A percentile compares a stretch with the other conserved stretches of the same genome.
Evolutionary conservation across 805 yeast species (phyloP).

Genomic region (Metschnikowia santaceciliae): DNA sequence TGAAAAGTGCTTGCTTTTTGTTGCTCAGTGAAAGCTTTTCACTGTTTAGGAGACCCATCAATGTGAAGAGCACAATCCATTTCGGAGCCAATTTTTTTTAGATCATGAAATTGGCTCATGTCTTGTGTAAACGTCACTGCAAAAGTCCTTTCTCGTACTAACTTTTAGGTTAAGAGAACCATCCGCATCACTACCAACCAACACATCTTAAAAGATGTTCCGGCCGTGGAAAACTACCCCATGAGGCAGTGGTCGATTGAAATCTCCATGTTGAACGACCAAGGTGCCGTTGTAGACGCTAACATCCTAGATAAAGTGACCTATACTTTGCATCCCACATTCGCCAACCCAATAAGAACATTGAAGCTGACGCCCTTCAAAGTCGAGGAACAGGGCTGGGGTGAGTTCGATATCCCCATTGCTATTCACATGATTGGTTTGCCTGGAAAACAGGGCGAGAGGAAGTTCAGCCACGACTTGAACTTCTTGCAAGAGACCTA

Average conservation of each 20-base stretch:
- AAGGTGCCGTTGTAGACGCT: slow-evolving; percentile 83
- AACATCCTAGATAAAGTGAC: slow-evolving; percentile 87
- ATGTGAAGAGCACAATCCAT: too few relatives aligned
- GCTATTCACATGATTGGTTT: slow-evolving; percentile 59
- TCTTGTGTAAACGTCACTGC: background rate
- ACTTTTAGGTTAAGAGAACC: slow-evolving; percentile 66
- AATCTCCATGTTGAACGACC: slow-evolving; percentile 67
- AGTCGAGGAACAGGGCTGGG: slow-evolving; percentile 96
- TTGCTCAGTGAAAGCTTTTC: background rate
- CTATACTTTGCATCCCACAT: slow-evolving; percentile 92
- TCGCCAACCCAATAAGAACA: slow-evolving; percentile 80
- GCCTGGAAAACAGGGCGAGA: slow-evolving; percentile 81
- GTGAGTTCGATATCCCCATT: slow-evolving; percentile 89
- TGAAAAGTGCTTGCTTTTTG: background rate
- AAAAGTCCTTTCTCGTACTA: slow-evolving; percentile 6
- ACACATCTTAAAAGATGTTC: slow-evolving; percentile 72
- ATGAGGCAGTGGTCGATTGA: slow-evolving; percentile 91
- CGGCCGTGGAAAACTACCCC: slow-evolving; percentile 88
- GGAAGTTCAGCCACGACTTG: slow-evolving; percentile 82
- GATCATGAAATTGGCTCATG: background rate
- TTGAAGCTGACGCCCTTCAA: slow-evolving; percentile 80
- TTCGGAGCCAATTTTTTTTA: too few relatives aligned
- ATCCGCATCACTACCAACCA: slow-evolving; percentile 85
- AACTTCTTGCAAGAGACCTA: slow-evolving; percentile 78
- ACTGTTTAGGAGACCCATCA: background rate